Evolutionary conservation across 148 eudicot genomes (phyloP), one percentile per base, ranked within the genome.

Genomic region (Chenopodium quinoa): DNA sequence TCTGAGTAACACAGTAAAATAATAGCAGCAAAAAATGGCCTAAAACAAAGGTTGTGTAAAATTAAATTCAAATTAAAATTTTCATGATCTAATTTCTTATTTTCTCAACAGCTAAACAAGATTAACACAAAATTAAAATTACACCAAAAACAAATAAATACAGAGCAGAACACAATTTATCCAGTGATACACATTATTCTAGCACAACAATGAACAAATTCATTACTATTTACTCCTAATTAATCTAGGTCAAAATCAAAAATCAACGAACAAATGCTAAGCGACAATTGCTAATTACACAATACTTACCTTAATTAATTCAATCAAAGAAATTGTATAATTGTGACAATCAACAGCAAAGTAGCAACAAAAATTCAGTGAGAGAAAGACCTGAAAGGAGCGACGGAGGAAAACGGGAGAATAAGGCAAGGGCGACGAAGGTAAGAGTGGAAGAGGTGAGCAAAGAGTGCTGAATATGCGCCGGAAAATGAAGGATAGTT

Each of bases 401-500:
- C 84, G 37, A 91, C 93, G 56, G 93, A 83, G 17, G 98, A 95
- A 85, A 93, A 95, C 44, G 97, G 98, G 76, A 95, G 71, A 76
- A 92, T 80, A 79, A 95, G 91, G 86, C 91, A 91, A n/a, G 94
- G 97, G 31, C 87, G 78, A 10, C 80, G 80, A 65, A 92, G 88
- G 14, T 62, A 88, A 68, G 90, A 88, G 89, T 95, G 97, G 84
- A 88, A 92, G 73, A 93, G 82, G 81, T 87, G 88, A 70, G 93
- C 89, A 71, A 93, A 93, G 31, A 95, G 93, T 31, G 98, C 98
- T 0, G 97, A 92, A 68, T 86, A 91, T 9, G 93, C 97, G 76
- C 97, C 98, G 69, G 98, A 93, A 54, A 95, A 88, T 0, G 98
- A 92, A 9, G 98, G 94, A 80, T 95, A 93, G 48, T 93, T 92